Conservation (phyloP, 768 basidiomycete species). For the Trametopsis cervina region DNA sequence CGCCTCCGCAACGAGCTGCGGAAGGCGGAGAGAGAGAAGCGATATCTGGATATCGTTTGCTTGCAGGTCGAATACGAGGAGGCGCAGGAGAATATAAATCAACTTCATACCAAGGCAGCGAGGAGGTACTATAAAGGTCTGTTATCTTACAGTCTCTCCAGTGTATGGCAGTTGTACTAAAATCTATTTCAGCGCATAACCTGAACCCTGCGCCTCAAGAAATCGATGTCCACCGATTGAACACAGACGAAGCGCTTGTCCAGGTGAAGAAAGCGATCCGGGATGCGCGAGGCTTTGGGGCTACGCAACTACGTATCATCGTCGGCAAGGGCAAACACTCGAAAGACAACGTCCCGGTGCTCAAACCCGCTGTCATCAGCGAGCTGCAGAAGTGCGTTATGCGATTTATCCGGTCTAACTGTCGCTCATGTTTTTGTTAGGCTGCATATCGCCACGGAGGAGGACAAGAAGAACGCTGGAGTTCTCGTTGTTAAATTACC, state of each 20-base stretch:
- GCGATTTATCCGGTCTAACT: slow-evolving; percentile 4
- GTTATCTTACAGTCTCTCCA: slow-evolving; percentile 1
- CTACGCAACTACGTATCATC: slow-evolving; percentile 26
- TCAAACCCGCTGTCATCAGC: slow-evolving; percentile 26
- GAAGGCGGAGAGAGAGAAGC: slow-evolving; percentile 19
- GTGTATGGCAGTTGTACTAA: neutral
- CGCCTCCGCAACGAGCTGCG: slow-evolving; percentile 16
- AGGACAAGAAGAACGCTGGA: slow-evolving; percentile 23
- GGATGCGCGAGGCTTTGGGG: slow-evolving; percentile 23
- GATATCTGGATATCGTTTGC: slow-evolving; percentile 21
- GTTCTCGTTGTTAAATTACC: slow-evolving; percentile 24
- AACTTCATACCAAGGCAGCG: slow-evolving; percentile 27
- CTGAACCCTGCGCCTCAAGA: slow-evolving; percentile 20
- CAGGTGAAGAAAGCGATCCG: slow-evolving; percentile 27
- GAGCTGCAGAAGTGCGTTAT: slow-evolving; percentile 23
- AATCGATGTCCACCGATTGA: slow-evolving; percentile 31
- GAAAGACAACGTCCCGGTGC: slow-evolving; percentile 22
- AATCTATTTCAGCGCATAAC: slow-evolving; percentile 24
- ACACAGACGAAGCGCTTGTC: slow-evolving; percentile 24
- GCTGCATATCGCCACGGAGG: slow-evolving; percentile 20
- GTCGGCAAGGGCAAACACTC: slow-evolving; percentile 29
- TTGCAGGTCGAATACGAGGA: slow-evolving; percentile 25
- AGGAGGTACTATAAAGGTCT: slow-evolving; percentile 28
- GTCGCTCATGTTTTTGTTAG: slow-evolving; percentile 10
- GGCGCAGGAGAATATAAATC: slow-evolving; percentile 21